phyloP scores from a whole-genome alignment of 768 basidiomycete species.

The Royoungia palumana region DNA sequence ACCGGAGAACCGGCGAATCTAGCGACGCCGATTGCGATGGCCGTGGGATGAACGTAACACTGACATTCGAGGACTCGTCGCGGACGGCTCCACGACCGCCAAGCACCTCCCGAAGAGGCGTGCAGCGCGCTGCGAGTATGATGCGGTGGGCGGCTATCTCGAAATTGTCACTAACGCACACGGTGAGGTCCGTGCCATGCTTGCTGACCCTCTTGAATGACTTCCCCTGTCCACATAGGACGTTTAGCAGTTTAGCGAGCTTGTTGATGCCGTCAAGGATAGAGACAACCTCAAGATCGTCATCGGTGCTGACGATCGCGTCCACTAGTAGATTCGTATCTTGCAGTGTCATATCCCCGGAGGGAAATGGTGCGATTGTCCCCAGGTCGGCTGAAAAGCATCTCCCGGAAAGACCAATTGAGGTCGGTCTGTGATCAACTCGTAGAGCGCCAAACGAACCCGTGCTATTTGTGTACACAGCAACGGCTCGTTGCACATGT shows the following conservation, averaged over 20 bases:
- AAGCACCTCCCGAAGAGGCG: slow-evolving; percentile 44
- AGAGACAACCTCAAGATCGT: slow-evolving; percentile 8
- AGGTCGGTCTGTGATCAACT: slow-evolving; percentile 60
- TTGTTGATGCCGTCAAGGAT: slow-evolving; percentile 37
- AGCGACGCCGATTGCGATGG: not conserved
- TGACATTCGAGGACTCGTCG: slow-evolving; percentile 30
- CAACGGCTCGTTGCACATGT: slow-evolving; percentile 78
- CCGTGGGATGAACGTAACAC: slow-evolving; percentile 27
- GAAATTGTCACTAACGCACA: slow-evolving; percentile 44
- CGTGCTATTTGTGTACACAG: slow-evolving; percentile 80
- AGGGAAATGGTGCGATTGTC: slow-evolving; percentile 57
- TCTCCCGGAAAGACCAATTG: slow-evolving; percentile 54
- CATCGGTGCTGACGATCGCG: slow-evolving; percentile 20
- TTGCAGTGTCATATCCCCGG: not conserved
- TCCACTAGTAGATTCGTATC: slow-evolving; percentile 1
- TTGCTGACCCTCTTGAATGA: not conserved
- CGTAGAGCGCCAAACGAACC: slow-evolving; percentile 88
- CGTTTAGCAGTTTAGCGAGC: slow-evolving; percentile 22
- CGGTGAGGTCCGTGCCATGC: slow-evolving; percentile 58
- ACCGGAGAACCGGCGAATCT: not conserved
- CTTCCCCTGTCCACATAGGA: slow-evolving; percentile 1
- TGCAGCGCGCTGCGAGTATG: slow-evolving; percentile 61
- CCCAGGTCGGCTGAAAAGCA: slow-evolving; percentile 64
- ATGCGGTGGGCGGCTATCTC: slow-evolving; percentile 61
- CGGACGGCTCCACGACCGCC: slow-evolving; percentile 27